Evolutionary conservation across 805 yeast species (phyloP), one percentile per base, ranked within the genome.

Genomic region (Zygoascus bituminiphila): DNA sequence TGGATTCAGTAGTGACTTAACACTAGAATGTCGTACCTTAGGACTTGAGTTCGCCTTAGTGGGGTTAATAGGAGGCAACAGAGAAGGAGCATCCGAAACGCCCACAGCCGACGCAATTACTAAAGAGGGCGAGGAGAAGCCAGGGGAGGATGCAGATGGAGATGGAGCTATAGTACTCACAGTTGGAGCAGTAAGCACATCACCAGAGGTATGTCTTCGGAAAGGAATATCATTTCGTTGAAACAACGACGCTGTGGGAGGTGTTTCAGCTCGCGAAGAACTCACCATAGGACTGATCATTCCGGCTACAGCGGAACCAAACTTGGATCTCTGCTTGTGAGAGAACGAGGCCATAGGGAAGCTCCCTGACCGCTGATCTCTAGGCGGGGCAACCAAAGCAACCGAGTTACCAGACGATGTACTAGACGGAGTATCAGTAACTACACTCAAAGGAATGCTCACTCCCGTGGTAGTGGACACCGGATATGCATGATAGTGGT

Each of bases 301-400:
- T 14, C 42, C 42, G 12, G 42, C 24, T 4, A 39, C 42, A 39
- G 25, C 26, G 25, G 26, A 20, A 8, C 17, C 42, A 19, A 14
- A 22, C 6, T 22, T 22, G 12, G 21, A 6, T 14, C 36, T 43
- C 25, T 29, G 45, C 9, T n/a, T 17, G 2, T 15, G 36, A n/a
- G 45, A 17, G 22, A 17, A n/a, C 17, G 35, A 26, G 6, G 49
- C 48, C 36, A 56, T 44, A 2, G 61, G 61, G 44, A 54, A 54
- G 15, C 59, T 56, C n/a, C 61, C 60, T 5, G 61, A 59, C 3
- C 61, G 57, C 41, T 56, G 57, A 24, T 56, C 58, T 24, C 61
- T 46, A 25, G 42, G 39, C 5, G 51, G 45, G 10, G 42, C 42
- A 15, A 40, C 39, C 10, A 15, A 15, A 15, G 33, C 33, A 12